Evolutionary conservation across 2,329 filamentous ascomycete species (phyloP), one percentile per base, ranked within the genome.

Genomic region (Fusarium austroafricanum): DNA sequence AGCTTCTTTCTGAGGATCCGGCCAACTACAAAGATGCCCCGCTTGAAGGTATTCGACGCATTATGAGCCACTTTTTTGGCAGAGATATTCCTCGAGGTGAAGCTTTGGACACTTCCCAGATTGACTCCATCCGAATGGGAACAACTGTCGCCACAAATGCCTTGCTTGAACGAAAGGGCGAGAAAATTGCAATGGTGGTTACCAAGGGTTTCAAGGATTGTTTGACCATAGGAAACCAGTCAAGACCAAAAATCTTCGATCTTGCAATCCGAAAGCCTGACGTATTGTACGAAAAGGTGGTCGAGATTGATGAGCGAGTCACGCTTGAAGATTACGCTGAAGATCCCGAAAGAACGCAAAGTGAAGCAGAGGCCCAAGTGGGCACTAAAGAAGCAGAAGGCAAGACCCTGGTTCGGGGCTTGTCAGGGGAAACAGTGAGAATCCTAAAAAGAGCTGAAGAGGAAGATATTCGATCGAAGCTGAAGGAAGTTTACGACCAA

Each of bases 111-210:
- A 97, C 94, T 2, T 87, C 89, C 18, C 82, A 89, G 74, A 96
- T 97, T 71, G 92, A 96, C 71, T 94, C 92, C 55, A 97, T 97
- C 76, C 90, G 94, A 46, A 97, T 97, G 94, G 94, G 94, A 43
- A 97, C 94, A 2, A 97, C 94, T 0, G 94, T 97, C 14, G 94
- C 94, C 11, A 97, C 94, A 1, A 97, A 97, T 78, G 94, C 94
- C 0, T 80, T 97, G 56, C 84, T 97, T 3, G 94, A 97, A 79
- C 85, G 94, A 59, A 97, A 97, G 79, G 94, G 94, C 46, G 94
- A 97, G 80, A 89, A 88, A 71, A 95, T 96, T 75, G 94, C 92
- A 15, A 86, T 97, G 79, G 88, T 97, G 2, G 92, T 96, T 12
- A 97, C 93, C 2, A 90, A 89, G 70, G 94, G 94, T 0, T 97